Conservation (phyloP, 75 land plant genomes). For the Ceratopteris richardii region DNA sequence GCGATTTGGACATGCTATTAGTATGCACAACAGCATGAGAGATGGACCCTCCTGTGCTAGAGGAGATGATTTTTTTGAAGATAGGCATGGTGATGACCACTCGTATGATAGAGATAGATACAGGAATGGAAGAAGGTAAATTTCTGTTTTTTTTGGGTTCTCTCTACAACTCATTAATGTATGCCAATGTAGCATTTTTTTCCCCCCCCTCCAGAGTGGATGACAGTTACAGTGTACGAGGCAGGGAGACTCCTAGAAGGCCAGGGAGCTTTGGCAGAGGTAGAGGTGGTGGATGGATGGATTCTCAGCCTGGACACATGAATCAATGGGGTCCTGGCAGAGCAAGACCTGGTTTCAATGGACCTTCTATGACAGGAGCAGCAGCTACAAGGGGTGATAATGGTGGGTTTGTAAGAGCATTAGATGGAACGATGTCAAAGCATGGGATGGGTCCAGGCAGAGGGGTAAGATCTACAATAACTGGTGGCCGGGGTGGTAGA, state of each 20-base stretch:
- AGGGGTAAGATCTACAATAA: too few relatives aligned
- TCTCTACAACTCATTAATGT: too few relatives aligned
- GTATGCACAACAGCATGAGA: too few relatives aligned
- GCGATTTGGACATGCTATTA: background rate
- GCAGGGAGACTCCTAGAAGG: conserved; percentile 19
- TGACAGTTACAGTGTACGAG: background rate
- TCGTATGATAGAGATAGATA: conserved; percentile 7
- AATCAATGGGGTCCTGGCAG: conserved; percentile 15
- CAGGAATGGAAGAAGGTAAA: conserved; percentile 18
- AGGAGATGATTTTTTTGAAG: conserved; percentile 15
- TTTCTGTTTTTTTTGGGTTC: too few relatives aligned
- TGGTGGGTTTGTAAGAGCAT: conserved; percentile 62
- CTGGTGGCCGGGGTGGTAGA: conserved; percentile 13
- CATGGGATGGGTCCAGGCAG: conserved; percentile 17
- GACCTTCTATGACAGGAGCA: conserved; percentile 38
- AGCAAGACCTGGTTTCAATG: conserved; percentile 26
- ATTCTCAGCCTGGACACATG: background rate
- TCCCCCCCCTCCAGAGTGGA: background rate
- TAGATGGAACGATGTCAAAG: conserved; percentile 37
- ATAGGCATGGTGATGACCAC: conserved; percentile 12
- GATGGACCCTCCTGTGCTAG: background rate
- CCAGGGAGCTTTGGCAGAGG: conserved; percentile 24
- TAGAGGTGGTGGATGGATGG: conserved; percentile 24
- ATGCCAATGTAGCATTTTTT: background rate
- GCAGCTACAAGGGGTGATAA: conserved; percentile 52